Conservation (phyloP, 2,329 filamentous ascomycete genomes). For the Metarhizium guizhouense region DNA sequence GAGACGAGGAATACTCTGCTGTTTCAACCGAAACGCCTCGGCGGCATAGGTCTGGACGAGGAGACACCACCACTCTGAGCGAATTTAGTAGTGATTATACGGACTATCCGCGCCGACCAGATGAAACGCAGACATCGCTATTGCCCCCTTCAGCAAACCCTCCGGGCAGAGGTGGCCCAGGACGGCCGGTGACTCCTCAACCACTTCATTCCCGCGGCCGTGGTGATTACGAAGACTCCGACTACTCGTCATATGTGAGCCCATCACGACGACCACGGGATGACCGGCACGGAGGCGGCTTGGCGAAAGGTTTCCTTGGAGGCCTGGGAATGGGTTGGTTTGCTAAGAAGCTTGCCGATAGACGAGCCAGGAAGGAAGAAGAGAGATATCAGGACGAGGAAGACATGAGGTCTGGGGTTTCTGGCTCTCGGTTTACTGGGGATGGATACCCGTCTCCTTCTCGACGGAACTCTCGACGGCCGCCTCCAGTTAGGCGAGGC, state of each 20-base stretch:
- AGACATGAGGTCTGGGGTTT: constrained; percentile 49
- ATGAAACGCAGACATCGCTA: constrained; percentile 29
- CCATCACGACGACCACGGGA: constrained; percentile 49
- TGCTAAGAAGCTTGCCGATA: constrained; percentile 53
- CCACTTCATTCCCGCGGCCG: constrained; percentile 35
- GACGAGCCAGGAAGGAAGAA: constrained; percentile 38
- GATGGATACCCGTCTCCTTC: constrained; percentile 51
- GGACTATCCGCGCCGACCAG: constrained; percentile 17
- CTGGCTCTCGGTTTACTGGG: constrained; percentile 57
- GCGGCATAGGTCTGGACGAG: constrained; percentile 31
- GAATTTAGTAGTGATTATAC: constrained; percentile 45
- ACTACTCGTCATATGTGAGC: constrained; percentile 53
- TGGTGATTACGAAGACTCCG: constrained; percentile 43
- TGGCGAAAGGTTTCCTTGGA: constrained; percentile 50
- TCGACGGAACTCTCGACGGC: constrained; percentile 25
- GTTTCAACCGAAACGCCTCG: constrained; percentile 54
- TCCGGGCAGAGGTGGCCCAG: constrained; percentile 29
- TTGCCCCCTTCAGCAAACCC: constrained; percentile 39
- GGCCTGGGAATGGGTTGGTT: constrained; percentile 61
- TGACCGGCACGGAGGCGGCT: constrained; percentile 33
- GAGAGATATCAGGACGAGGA: constrained; percentile 40
- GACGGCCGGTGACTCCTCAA: constrained; percentile 36
- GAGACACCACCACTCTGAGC: constrained; percentile 29
- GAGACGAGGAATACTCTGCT: constrained; percentile 54
- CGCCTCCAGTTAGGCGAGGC: constrained; percentile 19